Conservation (phyloP, 2,329 filamentous ascomycete genomes). For the Colletotrichum sp. region DNA sequence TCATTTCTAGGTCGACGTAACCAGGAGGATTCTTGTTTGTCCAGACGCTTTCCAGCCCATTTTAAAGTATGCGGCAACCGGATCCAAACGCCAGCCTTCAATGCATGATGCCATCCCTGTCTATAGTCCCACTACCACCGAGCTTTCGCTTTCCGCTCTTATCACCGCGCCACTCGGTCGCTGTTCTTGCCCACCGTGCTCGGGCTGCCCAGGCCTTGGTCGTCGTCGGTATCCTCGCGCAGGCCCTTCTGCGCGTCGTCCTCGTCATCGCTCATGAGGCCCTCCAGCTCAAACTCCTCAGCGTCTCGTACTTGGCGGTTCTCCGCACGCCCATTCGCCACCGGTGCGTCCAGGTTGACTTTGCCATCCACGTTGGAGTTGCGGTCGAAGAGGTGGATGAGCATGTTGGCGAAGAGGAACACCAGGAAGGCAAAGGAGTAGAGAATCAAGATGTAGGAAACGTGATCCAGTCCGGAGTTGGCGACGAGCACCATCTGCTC, state of each 20-base stretch:
- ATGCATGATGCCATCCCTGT: conserved; percentile 12
- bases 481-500: conserved; percentile 88
- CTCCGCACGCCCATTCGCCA: conserved; percentile 40
- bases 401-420: conserved; percentile 89
- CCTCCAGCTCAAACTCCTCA: conserved; percentile 86
- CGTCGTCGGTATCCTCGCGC: conserved; percentile 79
- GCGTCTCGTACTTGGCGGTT: conserved; percentile 72
- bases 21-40: neutral
- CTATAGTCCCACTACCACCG: neutral
- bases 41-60: conserved; percentile 7
- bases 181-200: conserved; percentile 54
- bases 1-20: neutral
- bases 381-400: conserved; percentile 83
- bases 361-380: conserved; percentile 42
- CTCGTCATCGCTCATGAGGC: conserved; percentile 82
- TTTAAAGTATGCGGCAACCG: neutral
- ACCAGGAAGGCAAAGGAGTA: conserved; percentile 89
- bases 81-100: conserved; percentile 13
- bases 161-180: conserved; percentile 32
- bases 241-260: conserved; percentile 55
- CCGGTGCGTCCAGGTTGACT: conserved; percentile 39
- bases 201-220: conserved; percentile 30
- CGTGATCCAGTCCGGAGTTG: conserved; percentile 79
- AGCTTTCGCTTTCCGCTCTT: neutral
- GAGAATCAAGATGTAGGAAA: conserved; percentile 90